Evolutionary conservation across 768 basidiomycete genomes (phyloP), one percentile per base, ranked within the genome.

Genomic region (Paxillus ammoniavirescens): DNA sequence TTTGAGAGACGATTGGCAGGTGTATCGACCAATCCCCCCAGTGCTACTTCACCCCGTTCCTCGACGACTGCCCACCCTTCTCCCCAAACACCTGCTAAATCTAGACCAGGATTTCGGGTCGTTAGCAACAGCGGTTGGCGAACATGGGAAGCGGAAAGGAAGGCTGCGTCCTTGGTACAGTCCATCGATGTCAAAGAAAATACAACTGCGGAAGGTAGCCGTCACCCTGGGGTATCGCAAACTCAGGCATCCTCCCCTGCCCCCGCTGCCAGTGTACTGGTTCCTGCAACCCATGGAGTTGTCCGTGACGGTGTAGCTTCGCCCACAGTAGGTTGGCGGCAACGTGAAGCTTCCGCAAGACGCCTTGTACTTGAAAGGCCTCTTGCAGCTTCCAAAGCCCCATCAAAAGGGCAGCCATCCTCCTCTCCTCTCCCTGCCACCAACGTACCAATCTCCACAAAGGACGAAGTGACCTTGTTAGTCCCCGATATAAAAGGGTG

Each of bases 381-480:
- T 40, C n/a, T 14, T 8, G 17, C 38, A 40, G 8, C 38, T 40
- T 65, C 73, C 17, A 60, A 74, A 2, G 13, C 10, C 35, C 35
- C 35, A 14, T 5, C 35, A 13, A 35, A 5, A 13, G 35, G 2
- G 35, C 35, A 35, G 35, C 4, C 35, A 35, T 13, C 35, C 10
- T 60, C 67, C 56, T 9, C 37, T 53, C 21, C 41, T 53, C 21
- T 51, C 61, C 12, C 47, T 50, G 10, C 28, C 52, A 15, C 37
- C 35, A 31, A 37, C 37, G 37, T 50, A 3, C 58, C 58, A 21
- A 53, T 61, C 14, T 44, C 54, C 7, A 77, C 74, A 62, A 83
- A 84, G 42, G 79, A 82, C 12, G 86, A 87, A 61, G 87, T 26
- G 26, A 26, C 26, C 77, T 80, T 82, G 65, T 77, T 80, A 38